Evolutionary conservation across 768 basidiomycete genomes (phyloP).

Genomic region (Clavulina sp.): DNA sequence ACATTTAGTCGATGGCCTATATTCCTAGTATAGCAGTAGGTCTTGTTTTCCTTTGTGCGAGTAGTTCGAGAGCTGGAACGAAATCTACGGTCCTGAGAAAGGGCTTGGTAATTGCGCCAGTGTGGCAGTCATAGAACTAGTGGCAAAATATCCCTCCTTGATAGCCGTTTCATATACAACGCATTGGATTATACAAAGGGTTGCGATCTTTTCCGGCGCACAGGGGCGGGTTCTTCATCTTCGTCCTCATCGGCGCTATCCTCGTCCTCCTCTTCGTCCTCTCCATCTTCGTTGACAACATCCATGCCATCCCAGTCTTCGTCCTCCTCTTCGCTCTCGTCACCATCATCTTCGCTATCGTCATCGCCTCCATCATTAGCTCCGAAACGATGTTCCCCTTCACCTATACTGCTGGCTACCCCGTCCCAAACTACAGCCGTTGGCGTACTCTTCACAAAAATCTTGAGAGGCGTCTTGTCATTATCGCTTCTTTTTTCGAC

Average conservation of each 20-base stretch:
- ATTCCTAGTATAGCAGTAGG: too few species aligned
- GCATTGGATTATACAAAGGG: neutral
- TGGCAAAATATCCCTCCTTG: too few species aligned
- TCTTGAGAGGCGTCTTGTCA: conserved; percentile 44
- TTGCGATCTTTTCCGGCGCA: neutral
- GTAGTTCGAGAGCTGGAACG: too few species aligned
- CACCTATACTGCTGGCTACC: neutral
- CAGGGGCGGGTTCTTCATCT: neutral
- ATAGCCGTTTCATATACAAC: neutral
- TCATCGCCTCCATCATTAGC: conserved; percentile 5
- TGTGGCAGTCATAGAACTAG: too few species aligned
- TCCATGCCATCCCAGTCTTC: conserved; percentile 57
- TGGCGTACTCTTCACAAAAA: conserved; percentile 43
- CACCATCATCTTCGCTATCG: conserved; percentile 9
- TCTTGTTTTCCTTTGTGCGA: too few species aligned
- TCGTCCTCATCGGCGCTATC: neutral
- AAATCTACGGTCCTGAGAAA: too few species aligned
- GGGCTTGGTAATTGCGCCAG: too few species aligned
- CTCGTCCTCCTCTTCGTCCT: neutral
- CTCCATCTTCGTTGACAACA: conserved; percentile 27
- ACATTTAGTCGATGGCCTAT: too few species aligned
- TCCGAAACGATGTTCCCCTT: neutral
- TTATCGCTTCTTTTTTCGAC: conserved; percentile 37
- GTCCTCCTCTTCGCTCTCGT: conserved; percentile 26
- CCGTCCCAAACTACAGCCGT: conserved; percentile 49